A percentile compares a stretch with the other conserved stretches of the same genome.
These are phyloP conservation scores for Paraurostyla sp. DNA, from an alignment of 73 alveolate species.

Conservation along the genomic window DNA sequence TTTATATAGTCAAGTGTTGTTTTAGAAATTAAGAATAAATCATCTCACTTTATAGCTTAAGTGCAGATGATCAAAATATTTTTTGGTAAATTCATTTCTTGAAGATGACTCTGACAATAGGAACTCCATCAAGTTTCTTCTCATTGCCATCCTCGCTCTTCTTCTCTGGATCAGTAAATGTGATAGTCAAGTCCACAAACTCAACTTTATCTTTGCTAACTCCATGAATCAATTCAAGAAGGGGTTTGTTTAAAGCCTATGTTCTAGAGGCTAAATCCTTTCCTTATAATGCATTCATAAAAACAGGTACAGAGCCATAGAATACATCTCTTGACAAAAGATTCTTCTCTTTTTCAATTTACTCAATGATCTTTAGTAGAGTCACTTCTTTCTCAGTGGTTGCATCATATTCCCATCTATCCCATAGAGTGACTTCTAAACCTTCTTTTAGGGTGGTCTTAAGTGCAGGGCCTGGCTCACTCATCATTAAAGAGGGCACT, in stretches of 20 bases:
- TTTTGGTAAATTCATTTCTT: too few relatives aligned
- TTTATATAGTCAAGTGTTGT: too few relatives aligned
- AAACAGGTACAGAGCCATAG: conserved; percentile 79
- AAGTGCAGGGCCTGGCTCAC: conserved; percentile 92
- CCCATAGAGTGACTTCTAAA: conserved; percentile 87
- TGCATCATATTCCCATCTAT: conserved; percentile 84
- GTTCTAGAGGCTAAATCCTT: conserved; percentile 7
- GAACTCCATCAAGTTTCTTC: conserved; percentile 51
- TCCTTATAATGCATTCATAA: conserved; percentile 72
- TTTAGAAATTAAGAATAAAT: too few relatives aligned
- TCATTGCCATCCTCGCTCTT: conserved; percentile 45
- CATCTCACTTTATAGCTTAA: too few relatives aligned
- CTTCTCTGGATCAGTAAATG: conserved; percentile 56
- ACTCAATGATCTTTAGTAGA: conserved; percentile 59
- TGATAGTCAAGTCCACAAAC: conserved; percentile 81
- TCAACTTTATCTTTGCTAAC: neutral
- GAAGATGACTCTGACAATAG: conserved; percentile 60
- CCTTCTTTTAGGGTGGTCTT: conserved; percentile 77
- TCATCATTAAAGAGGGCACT: conserved; percentile 87
- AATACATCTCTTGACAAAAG: conserved; percentile 80
- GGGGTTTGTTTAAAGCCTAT: neutral
- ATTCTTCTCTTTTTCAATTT: conserved; percentile 66
- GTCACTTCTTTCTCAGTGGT: conserved; percentile 62
- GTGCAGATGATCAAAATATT: too few relatives aligned
- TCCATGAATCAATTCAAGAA: neutral